Conservation (phyloP, 495 filamentous ascomycete species). For the Amniculicola lignicola region DNA sequence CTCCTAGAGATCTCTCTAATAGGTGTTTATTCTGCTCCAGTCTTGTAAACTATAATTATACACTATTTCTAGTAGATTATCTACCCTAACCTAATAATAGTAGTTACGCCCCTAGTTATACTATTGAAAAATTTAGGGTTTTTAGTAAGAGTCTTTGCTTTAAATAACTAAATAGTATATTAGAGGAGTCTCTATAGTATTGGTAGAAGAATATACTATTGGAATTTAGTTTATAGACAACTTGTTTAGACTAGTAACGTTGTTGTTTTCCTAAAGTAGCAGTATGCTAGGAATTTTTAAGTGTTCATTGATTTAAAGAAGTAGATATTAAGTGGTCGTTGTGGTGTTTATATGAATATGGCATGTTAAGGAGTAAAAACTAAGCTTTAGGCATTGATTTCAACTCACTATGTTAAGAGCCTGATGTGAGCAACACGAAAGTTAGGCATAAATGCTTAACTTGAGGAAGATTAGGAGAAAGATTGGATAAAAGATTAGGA, state of each 20-base stretch:
- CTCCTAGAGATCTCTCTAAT: background rate
- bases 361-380: background rate
- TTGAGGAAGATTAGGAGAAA: too few relatives aligned
- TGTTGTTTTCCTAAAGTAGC: background rate
- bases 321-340: too few relatives aligned
- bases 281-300: background rate
- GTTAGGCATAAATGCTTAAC: background rate
- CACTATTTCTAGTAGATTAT: background rate
- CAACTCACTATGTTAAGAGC: background rate
- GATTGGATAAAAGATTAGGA: too few relatives aligned
- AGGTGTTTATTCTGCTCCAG: background rate
- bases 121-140: background rate
- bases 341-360: background rate
- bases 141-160: background rate
- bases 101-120: background rate
- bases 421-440: background rate
- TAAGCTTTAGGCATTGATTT: background rate
- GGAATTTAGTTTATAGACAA: background rate
- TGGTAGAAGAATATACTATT: background rate
- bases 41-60: background rate
- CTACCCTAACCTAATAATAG: background rate
- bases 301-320: background rate
- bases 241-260: background rate
- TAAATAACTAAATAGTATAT: background rate
- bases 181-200: background rate